These are phyloP conservation scores for Paramyrothecium sp. DNA, from an alignment of 2,329 filamentous ascomycete species.

Conservation along the genomic window DNA sequence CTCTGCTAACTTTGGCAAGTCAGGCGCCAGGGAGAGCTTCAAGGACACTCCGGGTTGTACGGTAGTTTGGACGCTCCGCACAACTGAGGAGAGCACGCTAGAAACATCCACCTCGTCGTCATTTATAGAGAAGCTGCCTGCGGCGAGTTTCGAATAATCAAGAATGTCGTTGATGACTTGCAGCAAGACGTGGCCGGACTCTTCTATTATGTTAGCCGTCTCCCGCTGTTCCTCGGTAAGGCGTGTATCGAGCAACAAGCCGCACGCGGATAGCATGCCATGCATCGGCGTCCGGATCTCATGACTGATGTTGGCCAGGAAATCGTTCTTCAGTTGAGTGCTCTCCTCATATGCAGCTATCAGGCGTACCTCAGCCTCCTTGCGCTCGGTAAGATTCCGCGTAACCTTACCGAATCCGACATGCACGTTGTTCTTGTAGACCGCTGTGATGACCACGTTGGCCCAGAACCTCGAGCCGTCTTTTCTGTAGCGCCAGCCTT, in stretches of 20 bases:
- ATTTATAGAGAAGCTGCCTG: conserved; percentile 57
- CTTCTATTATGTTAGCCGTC: conserved; percentile 55
- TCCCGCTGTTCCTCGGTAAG: conserved; percentile 55
- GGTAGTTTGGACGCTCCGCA: conserved; percentile 46
- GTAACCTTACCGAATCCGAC: conserved; percentile 60
- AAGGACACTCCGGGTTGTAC: conserved; percentile 46
- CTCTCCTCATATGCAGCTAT: conserved; percentile 60
- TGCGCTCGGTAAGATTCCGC: conserved; percentile 54
- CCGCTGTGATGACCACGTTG: conserved; percentile 57
- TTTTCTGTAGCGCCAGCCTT: conserved; percentile 58
- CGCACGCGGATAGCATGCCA: conserved; percentile 58
- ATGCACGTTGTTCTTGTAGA: conserved; percentile 50
- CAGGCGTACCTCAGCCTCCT: conserved; percentile 51
- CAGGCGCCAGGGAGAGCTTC: conserved; percentile 38
- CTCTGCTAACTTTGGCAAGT: conserved; percentile 47
- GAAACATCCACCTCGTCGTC: conserved; percentile 49
- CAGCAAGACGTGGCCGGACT: conserved; percentile 56
- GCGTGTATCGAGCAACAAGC: conserved; percentile 52
- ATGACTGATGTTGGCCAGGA: conserved; percentile 63
- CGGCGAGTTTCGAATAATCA: conserved; percentile 64
- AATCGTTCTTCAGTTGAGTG: conserved; percentile 61
- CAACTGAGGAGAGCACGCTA: conserved; percentile 44
- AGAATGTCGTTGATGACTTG: conserved; percentile 65
- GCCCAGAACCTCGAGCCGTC: conserved; percentile 61
- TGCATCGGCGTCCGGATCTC: conserved; percentile 66